phyloP scores from a whole-genome alignment of 768 basidiomycete species.

The Xerocomus potaroensis region DNA sequence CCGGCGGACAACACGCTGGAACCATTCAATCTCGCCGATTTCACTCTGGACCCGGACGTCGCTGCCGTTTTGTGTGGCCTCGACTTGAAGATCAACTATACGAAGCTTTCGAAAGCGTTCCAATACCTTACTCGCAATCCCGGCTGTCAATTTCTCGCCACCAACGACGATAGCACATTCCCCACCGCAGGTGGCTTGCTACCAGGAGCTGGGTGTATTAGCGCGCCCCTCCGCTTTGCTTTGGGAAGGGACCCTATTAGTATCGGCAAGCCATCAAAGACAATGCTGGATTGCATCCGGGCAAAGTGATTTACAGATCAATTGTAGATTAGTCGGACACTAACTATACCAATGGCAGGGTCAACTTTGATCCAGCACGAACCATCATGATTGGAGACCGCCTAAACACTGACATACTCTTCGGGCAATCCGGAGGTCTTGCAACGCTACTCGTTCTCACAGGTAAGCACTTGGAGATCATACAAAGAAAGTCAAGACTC shows the following conservation, averaged over 20 bases:
- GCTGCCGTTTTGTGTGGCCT: slow-evolving; percentile 95
- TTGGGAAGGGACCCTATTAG: slow-evolving; percentile 66
- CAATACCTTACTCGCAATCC: slow-evolving; percentile 81
- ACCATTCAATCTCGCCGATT: slow-evolving; percentile 63
- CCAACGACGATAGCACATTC: slow-evolving; percentile 92
- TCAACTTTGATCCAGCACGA: slow-evolving; percentile 77
- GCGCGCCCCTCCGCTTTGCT: slow-evolving; percentile 75
- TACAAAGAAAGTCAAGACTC: neutral
- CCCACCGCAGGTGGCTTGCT: slow-evolving; percentile 68
- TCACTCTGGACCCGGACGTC: slow-evolving; percentile 71
- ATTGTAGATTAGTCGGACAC: slow-evolving; percentile 2
- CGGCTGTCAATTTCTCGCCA: slow-evolving; percentile 79
- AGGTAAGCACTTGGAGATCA: slow-evolving; percentile 42
- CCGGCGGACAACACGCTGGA: slow-evolving; percentile 76
- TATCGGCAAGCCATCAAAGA: slow-evolving; percentile 87
- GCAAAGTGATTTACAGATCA: slow-evolving; percentile 46
- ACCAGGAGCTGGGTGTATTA: slow-evolving; percentile 83
- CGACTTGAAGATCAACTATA: slow-evolving; percentile 85
- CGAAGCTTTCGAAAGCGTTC: slow-evolving; percentile 90
- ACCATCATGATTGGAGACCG: slow-evolving; percentile 97
- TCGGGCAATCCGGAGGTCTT: slow-evolving; percentile 83
- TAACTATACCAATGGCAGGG: slow-evolving; percentile 41
- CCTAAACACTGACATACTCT: slow-evolving; percentile 92
- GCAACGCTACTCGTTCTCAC: slow-evolving; percentile 88
- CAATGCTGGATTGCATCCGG: slow-evolving; percentile 92